phyloP scores from a whole-genome alignment of 495 filamentous ascomycete genomes.

The Durotheca rogersii region DNA sequence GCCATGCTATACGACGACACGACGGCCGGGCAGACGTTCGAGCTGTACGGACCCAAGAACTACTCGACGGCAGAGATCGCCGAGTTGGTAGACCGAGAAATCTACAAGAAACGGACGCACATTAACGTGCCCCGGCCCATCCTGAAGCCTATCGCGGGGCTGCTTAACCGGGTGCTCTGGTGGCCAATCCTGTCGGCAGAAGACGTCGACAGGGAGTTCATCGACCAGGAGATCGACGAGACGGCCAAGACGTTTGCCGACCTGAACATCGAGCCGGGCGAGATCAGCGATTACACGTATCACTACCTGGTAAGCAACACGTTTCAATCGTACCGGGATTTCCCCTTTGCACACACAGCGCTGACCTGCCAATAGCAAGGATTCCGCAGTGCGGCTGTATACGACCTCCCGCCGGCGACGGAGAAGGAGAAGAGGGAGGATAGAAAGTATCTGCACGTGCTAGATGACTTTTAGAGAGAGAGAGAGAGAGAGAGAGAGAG shows the following conservation, averaged over 20 bases:
- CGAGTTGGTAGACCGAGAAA: constrained; percentile 86
- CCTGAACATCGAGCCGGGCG: constrained; percentile 80
- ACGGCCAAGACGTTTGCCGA: constrained; percentile 95
- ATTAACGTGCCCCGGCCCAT: constrained; percentile 86
- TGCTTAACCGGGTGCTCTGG: constrained; percentile 80
- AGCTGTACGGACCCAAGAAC: constrained; percentile 91
- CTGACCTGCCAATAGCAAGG: constrained; percentile 61
- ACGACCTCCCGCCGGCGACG: constrained; percentile 89
- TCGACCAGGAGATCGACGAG: constrained; percentile 89
- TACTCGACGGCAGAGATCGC: constrained; percentile 88
- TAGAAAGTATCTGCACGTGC: constrained; percentile 92
- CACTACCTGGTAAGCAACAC: constrained; percentile 78
- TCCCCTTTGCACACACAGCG: not conserved
- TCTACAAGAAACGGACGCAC: constrained; percentile 82
- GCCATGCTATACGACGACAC: constrained; percentile 84
- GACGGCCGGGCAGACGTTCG: constrained; percentile 86
- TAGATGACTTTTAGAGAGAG: constrained; percentile 75
- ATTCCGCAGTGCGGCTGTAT: constrained; percentile 79
- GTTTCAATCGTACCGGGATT: not conserved
- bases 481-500: no score
- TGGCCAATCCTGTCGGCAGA: constrained; percentile 84
- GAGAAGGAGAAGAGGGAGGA: constrained; percentile 94
- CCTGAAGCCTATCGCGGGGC: constrained; percentile 66
- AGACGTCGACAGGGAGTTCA: constrained; percentile 88
- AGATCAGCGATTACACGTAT: constrained; percentile 79